phyloP scores from a whole-genome alignment of 441 rosid species.

The Manihot esculenta region DNA sequence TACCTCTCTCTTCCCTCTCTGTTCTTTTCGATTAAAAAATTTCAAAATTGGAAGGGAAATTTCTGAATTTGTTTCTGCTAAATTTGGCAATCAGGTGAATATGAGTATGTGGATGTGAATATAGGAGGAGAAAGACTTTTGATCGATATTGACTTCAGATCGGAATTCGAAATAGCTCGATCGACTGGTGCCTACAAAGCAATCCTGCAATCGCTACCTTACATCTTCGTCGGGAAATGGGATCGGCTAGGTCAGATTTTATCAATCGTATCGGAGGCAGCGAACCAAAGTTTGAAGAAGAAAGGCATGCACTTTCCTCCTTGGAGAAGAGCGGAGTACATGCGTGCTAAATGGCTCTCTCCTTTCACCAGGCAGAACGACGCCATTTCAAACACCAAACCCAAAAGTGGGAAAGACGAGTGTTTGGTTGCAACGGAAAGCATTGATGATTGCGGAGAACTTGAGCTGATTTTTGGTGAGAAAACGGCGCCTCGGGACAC shows the following conservation, averaged over 20 bases:
- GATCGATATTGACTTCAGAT: constrained; percentile 81
- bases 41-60: background rate
- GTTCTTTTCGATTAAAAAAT: background rate
- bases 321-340: constrained; percentile 86
- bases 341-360: constrained; percentile 90
- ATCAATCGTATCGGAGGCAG: constrained; percentile 77
- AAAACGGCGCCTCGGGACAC: constrained; percentile 6
- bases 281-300: constrained; percentile 83
- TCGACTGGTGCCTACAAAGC: constrained; percentile 70
- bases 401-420: constrained; percentile 4
- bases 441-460: constrained; percentile 37
- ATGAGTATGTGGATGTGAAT: constrained; percentile 80
- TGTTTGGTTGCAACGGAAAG: background rate
- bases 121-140: constrained; percentile 63
- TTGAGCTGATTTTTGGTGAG: constrained; percentile 65
- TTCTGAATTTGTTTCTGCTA: background rate
- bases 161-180: constrained; percentile 90
- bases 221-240: constrained; percentile 75
- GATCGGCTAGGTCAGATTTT: constrained; percentile 78
- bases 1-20: constrained; percentile 27
- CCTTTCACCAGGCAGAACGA: constrained; percentile 40
- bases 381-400: constrained; percentile 17
- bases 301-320: constrained; percentile 92
- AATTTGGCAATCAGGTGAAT: constrained; percentile 55
- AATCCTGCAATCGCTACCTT: constrained; percentile 71